Percentiles rank a stretch among this genome's conserved stretches.
phyloP scores from a whole-genome alignment of 805 yeast genomes.

The Starmerella stigmatis region DNA sequence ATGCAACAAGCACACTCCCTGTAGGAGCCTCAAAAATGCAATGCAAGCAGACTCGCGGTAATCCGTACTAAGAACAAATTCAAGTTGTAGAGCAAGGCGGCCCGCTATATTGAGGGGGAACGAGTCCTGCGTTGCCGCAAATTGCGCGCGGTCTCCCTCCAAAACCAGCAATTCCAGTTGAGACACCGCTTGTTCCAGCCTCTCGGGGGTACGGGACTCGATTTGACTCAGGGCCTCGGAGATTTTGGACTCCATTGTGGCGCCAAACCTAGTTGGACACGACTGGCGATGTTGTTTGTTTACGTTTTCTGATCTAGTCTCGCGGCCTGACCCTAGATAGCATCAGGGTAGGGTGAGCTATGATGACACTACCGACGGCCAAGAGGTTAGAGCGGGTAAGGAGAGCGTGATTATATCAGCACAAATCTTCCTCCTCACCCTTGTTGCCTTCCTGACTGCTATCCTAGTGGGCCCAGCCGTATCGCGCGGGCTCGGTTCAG shows the following conservation, averaged over 20 bases:
- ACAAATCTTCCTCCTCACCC: too few species aligned
- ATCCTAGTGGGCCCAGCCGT: too few species aligned
- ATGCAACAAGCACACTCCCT: constrained; percentile 53
- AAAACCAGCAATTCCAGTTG: constrained; percentile 10
- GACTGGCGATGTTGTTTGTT: background rate
- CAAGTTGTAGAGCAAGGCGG: constrained; percentile 25
- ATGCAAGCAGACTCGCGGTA: constrained; percentile 9
- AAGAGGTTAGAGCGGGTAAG: too few species aligned
- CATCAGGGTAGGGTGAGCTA: too few species aligned
- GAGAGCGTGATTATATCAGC: too few species aligned
- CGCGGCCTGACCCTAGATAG: too few species aligned
- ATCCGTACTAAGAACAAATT: background rate
- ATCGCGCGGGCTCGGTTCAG: background rate
- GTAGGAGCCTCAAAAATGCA: constrained; percentile 32
- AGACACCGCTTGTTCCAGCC: background rate
- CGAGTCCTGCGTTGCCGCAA: constrained; percentile 41
- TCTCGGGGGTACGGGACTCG: constrained; percentile 10
- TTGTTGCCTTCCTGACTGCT: too few species aligned
- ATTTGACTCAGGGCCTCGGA: constrained; percentile 5
- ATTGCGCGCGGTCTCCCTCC: constrained; percentile 25
- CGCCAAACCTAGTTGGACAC: background rate
- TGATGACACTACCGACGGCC: too few species aligned
- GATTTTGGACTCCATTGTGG: background rate
- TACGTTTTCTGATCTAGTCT: too few species aligned
- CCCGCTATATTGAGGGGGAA: constrained; percentile 43